Evolutionary conservation across 805 yeast genomes (phyloP), one percentile per base, ranked within the genome.

Genomic region (Kockiozyma suomiensis): DNA sequence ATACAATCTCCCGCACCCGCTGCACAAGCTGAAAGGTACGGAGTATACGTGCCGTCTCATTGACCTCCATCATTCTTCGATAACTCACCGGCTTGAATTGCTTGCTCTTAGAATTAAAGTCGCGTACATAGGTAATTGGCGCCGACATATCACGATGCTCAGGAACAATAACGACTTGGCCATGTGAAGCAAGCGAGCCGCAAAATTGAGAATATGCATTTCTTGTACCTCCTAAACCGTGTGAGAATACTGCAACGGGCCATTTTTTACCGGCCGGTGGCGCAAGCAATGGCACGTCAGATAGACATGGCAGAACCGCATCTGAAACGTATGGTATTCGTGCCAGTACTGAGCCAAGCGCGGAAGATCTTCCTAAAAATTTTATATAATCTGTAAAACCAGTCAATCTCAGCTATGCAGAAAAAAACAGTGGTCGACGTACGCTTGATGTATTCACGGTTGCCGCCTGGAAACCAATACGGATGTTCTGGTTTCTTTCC

Each of bases 41-140:
- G 21, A 66, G 40, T 8, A 51, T 45, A 2, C 68, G 54, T 3
- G 68, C 58, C 4, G 32, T 47, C 42, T 65, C 66, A 56, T 53
- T 64, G n/a, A 66, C 54, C 28, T 53, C 64, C 52, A 52, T 58
- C 54, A 65, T 56, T 8, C 67, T 54, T 21, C 33, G 38, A 17
- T 56, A 66, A 10, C 47, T 30, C n/a, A 66, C 50, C 53, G 48
- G 58, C 15, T 50, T 51, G 23, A 40, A 48, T 21, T 86, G 85
- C 66, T 80, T 82, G 65, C 92, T 92, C 78, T 92, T 97, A 57
- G 93, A 81, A 53, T 90, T 80, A 63, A 88, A 77, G 62, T 80
- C 80, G 76, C 94, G 87, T 50, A 89, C 86, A 72, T 91, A 92
- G 51, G 82, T 84, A 66, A 92, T 81, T 6, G 96, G 81, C 65